Conservation (phyloP, 495 filamentous ascomycete genomes). For the Achaetomiella virescens region DNA sequence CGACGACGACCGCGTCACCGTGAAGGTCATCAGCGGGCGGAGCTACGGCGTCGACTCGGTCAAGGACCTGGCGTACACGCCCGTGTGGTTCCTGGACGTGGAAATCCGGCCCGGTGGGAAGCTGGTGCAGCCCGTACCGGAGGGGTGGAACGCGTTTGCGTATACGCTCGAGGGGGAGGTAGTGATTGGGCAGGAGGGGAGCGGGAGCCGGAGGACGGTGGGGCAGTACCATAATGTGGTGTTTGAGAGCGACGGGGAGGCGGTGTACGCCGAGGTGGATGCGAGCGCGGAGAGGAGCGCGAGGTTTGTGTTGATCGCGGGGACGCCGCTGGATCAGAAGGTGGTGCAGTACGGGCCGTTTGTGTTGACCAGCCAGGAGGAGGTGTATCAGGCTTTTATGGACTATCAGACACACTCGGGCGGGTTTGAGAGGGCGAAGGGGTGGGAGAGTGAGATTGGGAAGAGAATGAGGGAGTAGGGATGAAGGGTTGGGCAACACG, state of each 20-base stretch:
- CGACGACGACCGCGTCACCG: slow-evolving; percentile 64
- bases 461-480: slow-evolving; percentile 48
- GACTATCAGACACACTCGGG: slow-evolving; percentile 82
- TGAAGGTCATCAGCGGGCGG: slow-evolving; percentile 88
- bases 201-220: slow-evolving; percentile 47
- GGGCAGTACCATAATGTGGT: slow-evolving; percentile 82
- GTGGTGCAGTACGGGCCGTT: slow-evolving; percentile 97
- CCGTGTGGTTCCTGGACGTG: slow-evolving; percentile 88
- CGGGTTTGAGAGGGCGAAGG: slow-evolving; percentile 80
- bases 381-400: slow-evolving; percentile 83
- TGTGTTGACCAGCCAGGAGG: slow-evolving; percentile 73
- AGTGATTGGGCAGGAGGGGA: slow-evolving; percentile 54
- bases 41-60: slow-evolving; percentile 78
- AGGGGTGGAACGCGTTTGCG: slow-evolving; percentile 85
- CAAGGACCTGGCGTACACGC: slow-evolving; percentile 87
- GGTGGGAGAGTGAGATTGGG: slow-evolving; percentile 91
- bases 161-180: slow-evolving; percentile 71
- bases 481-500: no score
- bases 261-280: slow-evolving; percentile 61
- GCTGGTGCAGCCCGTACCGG: slow-evolving; percentile 65
- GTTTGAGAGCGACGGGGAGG: slow-evolving; percentile 74
- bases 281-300: slow-evolving; percentile 59
- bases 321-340: slow-evolving; percentile 80
- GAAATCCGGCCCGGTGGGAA: slow-evolving; percentile 73
- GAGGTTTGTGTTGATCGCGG: slow-evolving; percentile 75